Evolutionary conservation across 345 rosid genomes (phyloP), one percentile per base, ranked within the genome.

Genomic region (Boechera divaricarpa): DNA sequence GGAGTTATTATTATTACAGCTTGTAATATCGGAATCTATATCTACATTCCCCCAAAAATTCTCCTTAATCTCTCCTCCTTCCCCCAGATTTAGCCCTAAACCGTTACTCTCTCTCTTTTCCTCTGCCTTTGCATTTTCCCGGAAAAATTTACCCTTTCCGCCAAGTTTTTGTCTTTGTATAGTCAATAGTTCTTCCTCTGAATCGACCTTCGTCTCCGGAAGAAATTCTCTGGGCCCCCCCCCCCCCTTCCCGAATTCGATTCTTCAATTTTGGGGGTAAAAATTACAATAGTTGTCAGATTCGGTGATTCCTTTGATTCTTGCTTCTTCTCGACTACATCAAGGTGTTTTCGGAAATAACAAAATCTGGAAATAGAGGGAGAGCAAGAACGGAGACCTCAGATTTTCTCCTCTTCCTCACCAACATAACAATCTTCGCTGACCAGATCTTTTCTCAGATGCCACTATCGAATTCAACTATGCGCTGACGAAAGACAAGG

Each of bases 51-150:
- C 74, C 74, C 4, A 8, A 52, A 11, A 48, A 12, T 67, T 66
- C 73, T 57, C 59, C 38, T 13, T 64, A 26, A 56, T 74, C 41
- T 38, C 38, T 15, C 31, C 5, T 51, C 70, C 71, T 67, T 13
- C 29, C 68, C 71, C 72, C 73, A 65, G 72, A 77, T 77, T 77
- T 77, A 77, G 77, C 81, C 81, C 67, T 72, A 72, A 65, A 53
- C 68, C 81, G 77, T 72, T 78, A 78, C 72, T 60, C 48, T 41
- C 21, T 48, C 56, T 76, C 38, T 70, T 47, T 58, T 29, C 59
- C 62, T 58, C 42, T 76, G 48, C 61, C 63, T 54, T 32, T 35
- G 42, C 38, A 71, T 71, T 57, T 71, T 66, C 81, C 77, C 73
- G 73, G 81, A 64, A 72, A 56, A 24, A 13, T 21, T 42, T 11